Percentiles rank a stretch among this genome's conserved stretches.
phyloP scores from a whole-genome alignment of 2,329 filamentous ascomycete species.

The Talaromyces atroroseus region DNA sequence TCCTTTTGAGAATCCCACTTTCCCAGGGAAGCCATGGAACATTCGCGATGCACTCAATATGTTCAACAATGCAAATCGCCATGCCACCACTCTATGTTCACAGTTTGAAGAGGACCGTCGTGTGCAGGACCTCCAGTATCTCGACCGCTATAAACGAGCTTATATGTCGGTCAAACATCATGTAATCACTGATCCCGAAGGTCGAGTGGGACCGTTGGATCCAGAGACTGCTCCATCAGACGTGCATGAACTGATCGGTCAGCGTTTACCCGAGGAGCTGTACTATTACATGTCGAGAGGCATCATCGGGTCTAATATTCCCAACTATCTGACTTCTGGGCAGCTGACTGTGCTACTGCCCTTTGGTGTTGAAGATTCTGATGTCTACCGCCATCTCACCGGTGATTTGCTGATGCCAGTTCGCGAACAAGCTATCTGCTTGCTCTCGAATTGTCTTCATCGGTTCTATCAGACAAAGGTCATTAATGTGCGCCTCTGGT shows the following conservation, averaged over 20 bases:
- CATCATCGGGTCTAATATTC: slow-evolving; percentile 69
- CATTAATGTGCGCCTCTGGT: slow-evolving; percentile 78
- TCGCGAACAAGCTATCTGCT: slow-evolving; percentile 68
- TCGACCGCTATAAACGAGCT: slow-evolving; percentile 80
- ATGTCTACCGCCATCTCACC: slow-evolving; percentile 75
- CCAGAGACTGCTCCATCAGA: slow-evolving; percentile 70
- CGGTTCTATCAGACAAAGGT: slow-evolving; percentile 77
- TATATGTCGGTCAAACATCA: slow-evolving; percentile 83
- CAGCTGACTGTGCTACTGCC: slow-evolving; percentile 77
- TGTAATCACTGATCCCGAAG: slow-evolving; percentile 71
- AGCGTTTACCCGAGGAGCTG: slow-evolving; percentile 81
- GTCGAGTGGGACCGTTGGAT: slow-evolving; percentile 70
- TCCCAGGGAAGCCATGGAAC: slow-evolving; percentile 50
- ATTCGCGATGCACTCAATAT: slow-evolving; percentile 74
- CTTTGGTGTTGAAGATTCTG: slow-evolving; percentile 72
- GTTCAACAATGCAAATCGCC: slow-evolving; percentile 60
- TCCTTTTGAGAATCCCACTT: slow-evolving; percentile 60
- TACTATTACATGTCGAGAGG: slow-evolving; percentile 85
- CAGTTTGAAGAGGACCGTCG: slow-evolving; percentile 75
- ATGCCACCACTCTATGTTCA: slow-evolving; percentile 67
- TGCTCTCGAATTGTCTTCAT: slow-evolving; percentile 74
- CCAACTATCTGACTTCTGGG: slow-evolving; percentile 76
- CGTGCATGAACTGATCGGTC: slow-evolving; percentile 83
- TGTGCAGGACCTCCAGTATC: slow-evolving; percentile 66
- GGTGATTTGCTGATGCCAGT: slow-evolving; percentile 67